Base-by-base conservation (phyloP, 768 basidiomycete species). In the Boletus subparvulus region DNA sequence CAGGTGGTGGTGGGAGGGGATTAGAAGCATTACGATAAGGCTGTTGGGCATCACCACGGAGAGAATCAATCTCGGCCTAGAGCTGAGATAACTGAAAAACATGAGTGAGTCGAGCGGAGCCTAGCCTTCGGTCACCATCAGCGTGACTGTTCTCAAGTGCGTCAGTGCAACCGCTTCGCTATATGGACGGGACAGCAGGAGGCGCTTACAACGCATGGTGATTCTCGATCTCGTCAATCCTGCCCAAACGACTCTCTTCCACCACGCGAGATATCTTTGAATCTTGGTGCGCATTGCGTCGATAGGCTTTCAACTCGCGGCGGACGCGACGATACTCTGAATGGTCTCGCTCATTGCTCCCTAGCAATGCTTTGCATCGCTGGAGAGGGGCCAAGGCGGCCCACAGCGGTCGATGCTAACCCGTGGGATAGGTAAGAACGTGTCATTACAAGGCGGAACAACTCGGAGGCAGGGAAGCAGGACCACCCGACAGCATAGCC, bases 1-100 rank as follows among this genome's bases (percentile, higher is more conserved):
- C 77, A 13, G 83, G 83, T n/a, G 83, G 83, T 41, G 73, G 67
- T 24, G 83, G 83, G 19, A 85, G 75, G 5, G 84, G 84, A 61
- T 84, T 84, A 37, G 67, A 65, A 48, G 65, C 63, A 55, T 74
- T 69, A 48, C 63, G 71, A 61, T 62, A 71, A 43, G 63, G 68
- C 6, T 64, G 61, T 39, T 71, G 61, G 44, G 69, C 66, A 12
- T 68, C 58, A 16, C 71, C 73, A 54, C 65, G 67, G 17, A 78
- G 73, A 21, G 71, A 67, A 56, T 75, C 69, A 8, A 79, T 63
- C 57, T 78, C 68, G 32, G 70, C 59, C 56, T 77, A 69, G n/a
- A 72, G 63, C 43, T 57, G 64, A 61, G 70, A 72, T 47, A 72
- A 46, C 70, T 72, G 59, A 50, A 66, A 68, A 61, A 53, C 54